Evolutionary conservation across 176 grass and related monocot species (phyloP), one percentile per base, ranked within the genome.

Genomic region (Triticum urartu): DNA sequence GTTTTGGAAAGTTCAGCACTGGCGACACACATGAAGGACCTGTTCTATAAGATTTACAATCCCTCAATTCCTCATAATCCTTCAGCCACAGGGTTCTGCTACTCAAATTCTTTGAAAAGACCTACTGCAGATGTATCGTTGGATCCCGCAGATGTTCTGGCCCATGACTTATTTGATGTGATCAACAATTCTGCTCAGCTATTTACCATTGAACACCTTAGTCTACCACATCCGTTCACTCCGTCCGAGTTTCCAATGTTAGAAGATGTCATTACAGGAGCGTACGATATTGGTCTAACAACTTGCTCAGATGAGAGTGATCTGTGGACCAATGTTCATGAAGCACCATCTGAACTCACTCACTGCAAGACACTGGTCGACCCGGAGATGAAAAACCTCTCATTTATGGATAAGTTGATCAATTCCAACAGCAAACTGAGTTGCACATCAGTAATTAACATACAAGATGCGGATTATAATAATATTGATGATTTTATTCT

Each of bases 21-120:
- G 35, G 94, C 87, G 76, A 20, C 82, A 87, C 85, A 89, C 38
- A 85, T 97, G 67, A 92, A 88, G 77, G 92, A 90, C 13, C 80
- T 90, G 48, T 93, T 97, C 65, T 85, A 82, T 87, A 68, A 76
- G 56, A 62, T 79, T 80, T 88, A 82, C 60, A 42, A 81, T 80
- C 52, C 70, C 56, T 86, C 56, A 9, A 72, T 52, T 43, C 36
- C 67, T 81, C 59, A 43, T 74, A 58, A 28, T 64, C 64, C 87
- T 85, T 91, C 70, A 87, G 84, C 47, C 11, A 65, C 80, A 62
- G 76, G 73, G 17, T 68, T 69, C 83, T 22, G 62, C 71, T 82
- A 76, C 79, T 59, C 81, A 38, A 73, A 85, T 81, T 56, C 63
- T 32, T 78, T 62, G 70, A 68, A n/a, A 60, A 85, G 80, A 85